phyloP scores from a whole-genome alignment of 179 eudicot species.

The Corrigiola litoralis region DNA sequence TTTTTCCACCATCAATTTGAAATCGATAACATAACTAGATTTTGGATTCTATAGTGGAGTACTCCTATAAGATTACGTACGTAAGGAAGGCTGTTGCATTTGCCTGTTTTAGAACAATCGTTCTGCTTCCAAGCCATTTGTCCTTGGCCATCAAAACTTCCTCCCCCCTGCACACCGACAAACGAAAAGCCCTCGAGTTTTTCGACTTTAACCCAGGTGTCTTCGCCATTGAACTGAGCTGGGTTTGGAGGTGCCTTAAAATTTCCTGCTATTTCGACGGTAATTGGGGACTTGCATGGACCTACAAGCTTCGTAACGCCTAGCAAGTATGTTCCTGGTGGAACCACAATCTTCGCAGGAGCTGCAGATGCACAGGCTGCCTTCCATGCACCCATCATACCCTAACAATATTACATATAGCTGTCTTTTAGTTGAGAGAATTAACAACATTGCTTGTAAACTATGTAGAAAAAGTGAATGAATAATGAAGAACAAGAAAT shows the following conservation, averaged over 20 bases:
- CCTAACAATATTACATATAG: slow-evolving; percentile 13
- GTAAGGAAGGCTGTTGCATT: slow-evolving; percentile 26
- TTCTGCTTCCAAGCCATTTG: slow-evolving; percentile 25
- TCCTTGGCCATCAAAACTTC: slow-evolving; percentile 31
- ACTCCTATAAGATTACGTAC: slow-evolving; percentile 15
- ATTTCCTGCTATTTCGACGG: slow-evolving; percentile 24
- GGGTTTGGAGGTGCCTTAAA: slow-evolving; percentile 31
- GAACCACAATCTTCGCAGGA: slow-evolving; percentile 24
- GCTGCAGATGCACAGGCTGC: slow-evolving; percentile 31
- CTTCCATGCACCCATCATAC: slow-evolving; percentile 30
- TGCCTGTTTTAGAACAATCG: slow-evolving; percentile 21
- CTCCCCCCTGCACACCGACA: slow-evolving; percentile 8
- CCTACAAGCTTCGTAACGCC: slow-evolving; percentile 21
- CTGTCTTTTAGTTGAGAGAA: neutral
- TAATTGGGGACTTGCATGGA: slow-evolving; percentile 36
- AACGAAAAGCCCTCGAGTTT: slow-evolving; percentile 17
- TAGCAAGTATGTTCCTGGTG: slow-evolving; percentile 23
- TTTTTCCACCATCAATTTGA: too few species aligned
- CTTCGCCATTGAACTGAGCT: slow-evolving; percentile 15
- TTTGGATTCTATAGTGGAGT: too few species aligned
- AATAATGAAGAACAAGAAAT: neutral
- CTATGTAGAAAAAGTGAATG: too few species aligned
- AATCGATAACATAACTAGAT: too few species aligned
- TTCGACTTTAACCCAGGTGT: slow-evolving; percentile 34
- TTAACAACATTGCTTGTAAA: neutral